Percentiles rank a stretch among this genome's conserved stretches.
Evolutionary conservation across 2,329 filamentous ascomycete genomes (phyloP).

Genomic region (Botrytis medusae): DNA sequence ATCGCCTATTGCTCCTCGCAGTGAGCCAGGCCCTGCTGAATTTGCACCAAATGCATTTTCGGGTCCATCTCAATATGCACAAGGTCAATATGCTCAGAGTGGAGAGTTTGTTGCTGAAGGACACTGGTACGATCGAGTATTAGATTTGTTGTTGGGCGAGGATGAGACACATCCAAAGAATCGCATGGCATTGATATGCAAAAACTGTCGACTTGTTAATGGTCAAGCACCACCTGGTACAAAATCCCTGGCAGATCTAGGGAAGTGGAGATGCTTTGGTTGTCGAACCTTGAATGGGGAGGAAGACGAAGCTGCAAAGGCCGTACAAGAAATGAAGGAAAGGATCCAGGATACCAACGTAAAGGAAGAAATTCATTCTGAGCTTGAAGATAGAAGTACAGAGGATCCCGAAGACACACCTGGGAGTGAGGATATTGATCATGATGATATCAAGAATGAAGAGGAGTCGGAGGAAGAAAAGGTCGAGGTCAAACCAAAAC

Average conservation of each 20-base stretch:
- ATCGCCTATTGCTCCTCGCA: constrained; percentile 31
- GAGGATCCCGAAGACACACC: constrained; percentile 16
- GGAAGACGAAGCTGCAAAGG: constrained; percentile 73
- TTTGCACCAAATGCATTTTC: constrained; percentile 73
- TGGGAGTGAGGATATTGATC: constrained; percentile 17
- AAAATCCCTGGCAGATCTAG: constrained; percentile 73
- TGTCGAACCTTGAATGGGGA: constrained; percentile 82
- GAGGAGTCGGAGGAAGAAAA: constrained; percentile 25
- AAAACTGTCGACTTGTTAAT: constrained; percentile 82
- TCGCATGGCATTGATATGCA: constrained; percentile 82
- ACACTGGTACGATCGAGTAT: constrained; percentile 91
- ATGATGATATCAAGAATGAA: constrained; percentile 20
- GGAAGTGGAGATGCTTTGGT: constrained; percentile 84
- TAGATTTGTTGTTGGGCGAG: constrained; percentile 90
- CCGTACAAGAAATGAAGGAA: constrained; percentile 50
- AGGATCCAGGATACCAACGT: constrained; percentile 29
- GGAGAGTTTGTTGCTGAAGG: constrained; percentile 40
- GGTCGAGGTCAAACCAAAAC: constrained; percentile 22
- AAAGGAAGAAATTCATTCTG: constrained; percentile 13
- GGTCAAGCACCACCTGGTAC: constrained; percentile 91
- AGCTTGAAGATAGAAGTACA: constrained; percentile 3
- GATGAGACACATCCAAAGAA: constrained; percentile 93
- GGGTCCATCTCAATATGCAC: constrained; percentile 38
- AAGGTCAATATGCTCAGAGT: constrained; percentile 31
- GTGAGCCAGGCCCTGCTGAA: constrained; percentile 49